Base-by-base conservation (phyloP, 176 grass and related monocot genomes). In the Cenchrus americanus region DNA sequence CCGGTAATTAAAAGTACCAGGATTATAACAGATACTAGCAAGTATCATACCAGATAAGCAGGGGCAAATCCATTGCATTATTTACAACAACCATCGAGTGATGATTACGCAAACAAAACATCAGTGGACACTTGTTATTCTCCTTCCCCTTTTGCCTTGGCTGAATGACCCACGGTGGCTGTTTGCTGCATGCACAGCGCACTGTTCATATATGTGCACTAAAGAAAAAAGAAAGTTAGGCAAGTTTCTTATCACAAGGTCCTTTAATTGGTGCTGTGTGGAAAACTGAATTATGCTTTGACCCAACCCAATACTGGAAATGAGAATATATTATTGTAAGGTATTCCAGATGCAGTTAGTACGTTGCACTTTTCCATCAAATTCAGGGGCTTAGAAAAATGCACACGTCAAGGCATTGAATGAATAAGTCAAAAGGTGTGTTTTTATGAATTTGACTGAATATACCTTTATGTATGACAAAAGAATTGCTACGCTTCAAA, bases 201-300 rank as follows among this genome's bases (percentile, higher is more conserved):
- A 86, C 49, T 83, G 83, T 30, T 65, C 66, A 73, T 83, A 49
- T 83, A 66, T 83, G 73, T 73, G 88, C 73, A 86, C 83, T 73
- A 79, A 72, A 51, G 58, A 53, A 76, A 76, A 89, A 53, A 76
- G n/a, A 76, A 89, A 78, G 83, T 90, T 90, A 90, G 88, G 88
- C 83, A 86, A 44, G 79, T 3, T 82, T 90, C 88, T 82, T 82
- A 71, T 86, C 88, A 82, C 26, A 24, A 2, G 59, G 73, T 0
- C 40, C 66, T 82, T 85, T 81, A 81, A 53, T 71, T 66, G 73
- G 7, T 60, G 73, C 67, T 55, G 19, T 72, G 49, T 41, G 73
- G 83, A 86, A 78, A 90, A 82, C 34, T 78, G 67, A 66, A 86
- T 66, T 86, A 64, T 82, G 69, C 58, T 82, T 86, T 86, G 79